phyloP scores from a whole-genome alignment of 202 grass and related monocot species.

The Elaeis oleifera region DNA sequence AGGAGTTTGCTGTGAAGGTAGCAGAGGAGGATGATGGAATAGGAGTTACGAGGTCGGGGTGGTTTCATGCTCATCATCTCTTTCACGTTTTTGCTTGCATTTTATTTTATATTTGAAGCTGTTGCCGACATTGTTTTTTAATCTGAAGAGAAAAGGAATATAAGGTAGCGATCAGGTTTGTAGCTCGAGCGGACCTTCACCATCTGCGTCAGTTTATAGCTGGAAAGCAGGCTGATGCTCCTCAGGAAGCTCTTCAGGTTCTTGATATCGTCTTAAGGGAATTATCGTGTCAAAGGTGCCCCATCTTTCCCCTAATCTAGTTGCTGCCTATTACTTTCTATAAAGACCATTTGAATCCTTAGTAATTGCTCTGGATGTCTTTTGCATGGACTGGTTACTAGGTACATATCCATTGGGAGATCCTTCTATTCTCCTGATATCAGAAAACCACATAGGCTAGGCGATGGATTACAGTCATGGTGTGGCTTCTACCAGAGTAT shows the following conservation, averaged over 20 bases:
- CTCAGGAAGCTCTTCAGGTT: slow-evolving; percentile 86
- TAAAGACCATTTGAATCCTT: slow-evolving; percentile 4
- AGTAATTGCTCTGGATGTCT: not conserved
- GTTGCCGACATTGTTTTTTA: not conserved
- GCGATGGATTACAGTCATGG: slow-evolving; percentile 97
- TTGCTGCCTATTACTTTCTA: not conserved
- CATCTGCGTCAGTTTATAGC: slow-evolving; percentile 86
- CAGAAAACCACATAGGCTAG: slow-evolving; percentile 79
- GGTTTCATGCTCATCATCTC: not conserved
- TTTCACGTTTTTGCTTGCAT: not conserved
- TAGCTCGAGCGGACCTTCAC: slow-evolving; percentile 82
- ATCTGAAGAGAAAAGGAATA: slow-evolving; percentile 77
- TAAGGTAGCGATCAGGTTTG: slow-evolving; percentile 87
- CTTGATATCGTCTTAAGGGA: slow-evolving; percentile 92
- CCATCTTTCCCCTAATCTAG: not conserved
- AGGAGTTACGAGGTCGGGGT: slow-evolving; percentile 41
- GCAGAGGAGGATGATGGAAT: slow-evolving; percentile 54
- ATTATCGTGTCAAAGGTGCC: slow-evolving; percentile 75
- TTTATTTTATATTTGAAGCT: not conserved
- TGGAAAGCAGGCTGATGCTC: slow-evolving; percentile 71
- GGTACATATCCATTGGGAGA: slow-evolving; percentile 80
- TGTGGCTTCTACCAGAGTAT: slow-evolving; percentile 99
- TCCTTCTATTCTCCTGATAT: slow-evolving; percentile 99
- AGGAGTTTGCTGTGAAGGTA: slow-evolving; percentile 79
- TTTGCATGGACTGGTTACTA: slow-evolving; percentile 7